Conservation (phyloP, 1,284 basidiomycete genomes). For the Ceratobasidium sp. region DNA sequence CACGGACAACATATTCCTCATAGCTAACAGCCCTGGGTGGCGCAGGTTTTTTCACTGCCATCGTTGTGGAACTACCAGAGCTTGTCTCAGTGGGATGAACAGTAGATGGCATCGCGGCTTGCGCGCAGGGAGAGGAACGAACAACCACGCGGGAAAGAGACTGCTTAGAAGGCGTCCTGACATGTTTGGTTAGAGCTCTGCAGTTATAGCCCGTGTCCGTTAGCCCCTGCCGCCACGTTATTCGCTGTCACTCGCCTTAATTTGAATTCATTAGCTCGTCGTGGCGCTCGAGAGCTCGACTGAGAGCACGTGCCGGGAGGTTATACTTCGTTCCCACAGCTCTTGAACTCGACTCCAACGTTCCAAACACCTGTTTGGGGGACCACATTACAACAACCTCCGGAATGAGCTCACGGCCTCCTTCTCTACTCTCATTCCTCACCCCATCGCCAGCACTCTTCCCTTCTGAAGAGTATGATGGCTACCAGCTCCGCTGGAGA, state of each 20-base stretch:
- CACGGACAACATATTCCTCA: slow-evolving; percentile 67
- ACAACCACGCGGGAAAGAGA: slow-evolving; percentile 26
- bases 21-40: slow-evolving; percentile 65
- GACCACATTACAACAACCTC: no score
- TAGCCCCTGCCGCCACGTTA: not conserved
- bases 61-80: slow-evolving; percentile 25
- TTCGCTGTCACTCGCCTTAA: slow-evolving; percentile 18
- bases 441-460: slow-evolving; percentile 63
- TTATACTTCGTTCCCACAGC: slow-evolving; percentile 8
- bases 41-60: not conserved
- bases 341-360: slow-evolving; percentile 12
- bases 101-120: slow-evolving; percentile 28
- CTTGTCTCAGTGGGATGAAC: slow-evolving; percentile 51
- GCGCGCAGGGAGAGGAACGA: slow-evolving; percentile 7
- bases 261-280: not conserved
- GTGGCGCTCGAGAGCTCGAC: slow-evolving; percentile 17
- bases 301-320: not conserved
- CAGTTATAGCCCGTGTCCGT: not conserved
- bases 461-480: slow-evolving; percentile 65
- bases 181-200: slow-evolving; percentile 5
- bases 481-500: slow-evolving; percentile 78
- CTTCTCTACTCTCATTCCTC: slow-evolving; percentile 60
- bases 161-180: slow-evolving; percentile 26
- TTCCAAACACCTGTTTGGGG: not conserved
- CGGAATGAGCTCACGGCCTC: slow-evolving; percentile 19